Evolutionary conservation across 441 rosid genomes (phyloP), one percentile per base, ranked within the genome.

Genomic region (Eruca vesicaria): DNA sequence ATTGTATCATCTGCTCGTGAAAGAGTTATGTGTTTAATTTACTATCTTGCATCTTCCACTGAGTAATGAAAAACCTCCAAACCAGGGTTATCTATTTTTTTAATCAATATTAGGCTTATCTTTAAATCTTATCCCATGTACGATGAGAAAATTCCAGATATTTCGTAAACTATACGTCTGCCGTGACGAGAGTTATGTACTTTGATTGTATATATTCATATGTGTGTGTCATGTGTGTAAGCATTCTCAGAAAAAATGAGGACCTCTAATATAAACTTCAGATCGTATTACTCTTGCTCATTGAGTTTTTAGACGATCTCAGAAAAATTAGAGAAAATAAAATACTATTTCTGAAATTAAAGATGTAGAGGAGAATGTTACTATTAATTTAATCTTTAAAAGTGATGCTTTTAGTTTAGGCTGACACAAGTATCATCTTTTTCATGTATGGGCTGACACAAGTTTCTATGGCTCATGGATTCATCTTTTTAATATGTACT

Each of bases 401-500:
- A 36, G 61, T 68, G 32, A 29, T 16, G 62, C 19, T 38, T 66
- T 64, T 52, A 19, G 20, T 19, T 5, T 71, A 65, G n/a, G n/a
- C n/a, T n/a, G n/a, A n/a, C n/a, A n/a, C n/a, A n/a, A n/a, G n/a
- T n/a, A n/a, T n/a, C n/a, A n/a, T n/a, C 29, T 55, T 38, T 57
- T 62, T 73, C 59, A 73, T 69, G 61, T 55, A 29, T 38, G 68
- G 61, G 61, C n/a, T 38, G 68, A 78, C 71, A 73, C 78, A 73
- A 68, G 60, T 78, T 77, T 50, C 74, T 57, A 57, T 57, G 61
- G 33, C 67, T 67, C 57, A 63, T 63, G 71, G 78, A 73, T 68
- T 62, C 28, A 70, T 43, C 56, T 62, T 56, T 71, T 72, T 72
- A 71, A 76, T 52, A 72, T 72, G 64, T 52, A 72, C 77, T 78